Conservation (phyloP, 768 basidiomycete species). For the Leccinum rimulosum region DNA sequence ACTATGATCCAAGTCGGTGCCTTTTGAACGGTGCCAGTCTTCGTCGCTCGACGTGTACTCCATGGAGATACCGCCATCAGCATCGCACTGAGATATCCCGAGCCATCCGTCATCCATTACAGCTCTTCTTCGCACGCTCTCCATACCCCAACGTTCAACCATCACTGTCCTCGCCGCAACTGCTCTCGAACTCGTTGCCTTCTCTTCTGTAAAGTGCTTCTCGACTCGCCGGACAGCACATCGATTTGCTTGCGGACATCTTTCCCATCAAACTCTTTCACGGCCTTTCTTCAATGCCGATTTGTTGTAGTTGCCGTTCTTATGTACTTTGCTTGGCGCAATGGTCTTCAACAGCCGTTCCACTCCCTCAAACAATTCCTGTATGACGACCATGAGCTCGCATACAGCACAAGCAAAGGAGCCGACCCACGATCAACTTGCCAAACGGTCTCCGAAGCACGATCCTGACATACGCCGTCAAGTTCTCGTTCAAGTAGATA, state of each 20-base stretch:
- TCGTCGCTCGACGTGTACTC: constrained; percentile 78
- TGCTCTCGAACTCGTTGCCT: constrained; percentile 28
- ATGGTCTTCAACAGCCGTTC: constrained; percentile 84
- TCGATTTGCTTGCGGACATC: constrained; percentile 90
- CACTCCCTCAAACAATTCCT: constrained; percentile 95
- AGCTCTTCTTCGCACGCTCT: constrained; percentile 87
- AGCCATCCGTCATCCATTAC: constrained; percentile 61
- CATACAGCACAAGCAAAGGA: not conserved
- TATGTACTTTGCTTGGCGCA: constrained; percentile 70
- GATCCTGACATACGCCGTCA: constrained; percentile 82
- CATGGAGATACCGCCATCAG: constrained; percentile 63
- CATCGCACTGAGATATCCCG: constrained; percentile 75
- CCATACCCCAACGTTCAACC: constrained; percentile 68
- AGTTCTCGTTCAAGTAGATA: constrained; percentile 82
- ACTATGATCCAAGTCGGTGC: constrained; percentile 41
- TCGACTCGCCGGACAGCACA: constrained; percentile 84
- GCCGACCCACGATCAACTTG: constrained; percentile 73
- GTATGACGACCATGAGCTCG: constrained; percentile 9
- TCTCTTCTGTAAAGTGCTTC: constrained; percentile 88
- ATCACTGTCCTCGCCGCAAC: constrained; percentile 65
- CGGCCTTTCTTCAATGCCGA: constrained; percentile 73
- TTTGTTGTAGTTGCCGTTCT: constrained; percentile 73
- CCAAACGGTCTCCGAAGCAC: constrained; percentile 84
- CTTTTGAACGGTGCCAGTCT: constrained; percentile 69
- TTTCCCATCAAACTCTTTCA: constrained; percentile 84